phyloP scores from a whole-genome alignment of 176 grass and related monocot genomes.

The Pontederia paniculata region DNA sequence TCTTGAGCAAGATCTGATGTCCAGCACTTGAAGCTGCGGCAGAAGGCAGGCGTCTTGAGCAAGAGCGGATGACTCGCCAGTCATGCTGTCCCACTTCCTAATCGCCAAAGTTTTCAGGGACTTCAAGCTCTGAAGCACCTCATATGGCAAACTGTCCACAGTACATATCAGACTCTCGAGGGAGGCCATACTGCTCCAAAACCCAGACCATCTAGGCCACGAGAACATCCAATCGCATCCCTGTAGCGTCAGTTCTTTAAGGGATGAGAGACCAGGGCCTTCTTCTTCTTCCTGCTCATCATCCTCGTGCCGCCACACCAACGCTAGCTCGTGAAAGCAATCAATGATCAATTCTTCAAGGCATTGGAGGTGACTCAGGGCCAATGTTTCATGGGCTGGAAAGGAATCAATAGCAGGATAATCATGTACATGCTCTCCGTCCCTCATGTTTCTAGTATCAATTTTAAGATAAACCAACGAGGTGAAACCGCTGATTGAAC shows the following conservation, averaged over 20 bases:
- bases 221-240: no score
- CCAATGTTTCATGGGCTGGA: neutral
- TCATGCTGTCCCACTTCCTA: neutral
- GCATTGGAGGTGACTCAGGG: neutral
- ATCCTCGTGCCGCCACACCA: no score
- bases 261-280: neutral
- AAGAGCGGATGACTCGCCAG: neutral
- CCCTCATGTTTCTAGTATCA: rapidly evolving
- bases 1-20: neutral
- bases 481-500: neutral
- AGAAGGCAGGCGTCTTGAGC: neutral
- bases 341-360: neutral
- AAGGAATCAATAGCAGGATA: neutral
- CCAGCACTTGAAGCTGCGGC: neutral
- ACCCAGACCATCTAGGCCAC: neutral
- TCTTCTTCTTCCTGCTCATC: neutral
- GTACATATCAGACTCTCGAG: neutral
- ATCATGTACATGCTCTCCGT: neutral
- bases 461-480: neutral
- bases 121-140: neutral
- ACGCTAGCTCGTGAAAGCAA: neutral
- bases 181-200: neutral
- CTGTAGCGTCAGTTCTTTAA: no score
- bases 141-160: neutral
- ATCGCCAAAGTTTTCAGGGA: neutral